Base-by-base conservation (phyloP, 2,329 filamentous ascomycete species). In the Paradendryphiella salina region DNA sequence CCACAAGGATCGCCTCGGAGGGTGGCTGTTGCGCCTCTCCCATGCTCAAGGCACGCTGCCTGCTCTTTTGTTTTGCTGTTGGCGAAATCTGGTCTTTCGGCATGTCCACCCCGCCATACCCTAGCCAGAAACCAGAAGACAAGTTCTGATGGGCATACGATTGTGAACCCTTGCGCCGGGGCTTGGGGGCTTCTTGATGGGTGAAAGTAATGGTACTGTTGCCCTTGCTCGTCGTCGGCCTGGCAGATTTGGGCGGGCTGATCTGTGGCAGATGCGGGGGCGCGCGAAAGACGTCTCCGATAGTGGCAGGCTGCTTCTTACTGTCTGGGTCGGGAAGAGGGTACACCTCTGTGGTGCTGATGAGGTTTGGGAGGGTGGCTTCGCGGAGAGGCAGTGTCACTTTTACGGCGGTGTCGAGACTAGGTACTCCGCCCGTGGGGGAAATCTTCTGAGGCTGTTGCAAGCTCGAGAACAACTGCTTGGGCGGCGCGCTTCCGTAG, bases 381-480 rank as follows among this genome's bases (percentile, higher is more conserved):
- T 90, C 87, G 43, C 82, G 80, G 8, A 90, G 74, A 9, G 80
- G 76, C 23, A 77, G 60, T 15, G 73, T 73, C 20, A 79, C 69
- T 49, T 78, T 74, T 36, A 76, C 71, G 7, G 74, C 70, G 10
- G 72, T 65, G 26, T 75, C 73, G 11, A 75, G 65, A 5, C 70
- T 71, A 17, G 69, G 64, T 35, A 69, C 48, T 40, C 32, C 67
- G n/a, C 69, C 64, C 20, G 70, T 60, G 1, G 72, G 70, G 13
- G 62, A 18, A n/a, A 69, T 50, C 35, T 77, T 64, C 28, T 74
- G 70, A 10, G 77, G 75, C 46, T 82, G 79, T 58, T 88, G 89
- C 41, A 96, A 77, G 71, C 92, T 96, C 3, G 93, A 96, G 70
- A 94, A 96, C 3, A 96, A 78, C 53, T 93, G 88, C 61, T 85